Evolutionary conservation across 2,329 filamentous ascomycete species (phyloP), one percentile per base, ranked within the genome.

Genomic region (Aspergillus fischeri): DNA sequence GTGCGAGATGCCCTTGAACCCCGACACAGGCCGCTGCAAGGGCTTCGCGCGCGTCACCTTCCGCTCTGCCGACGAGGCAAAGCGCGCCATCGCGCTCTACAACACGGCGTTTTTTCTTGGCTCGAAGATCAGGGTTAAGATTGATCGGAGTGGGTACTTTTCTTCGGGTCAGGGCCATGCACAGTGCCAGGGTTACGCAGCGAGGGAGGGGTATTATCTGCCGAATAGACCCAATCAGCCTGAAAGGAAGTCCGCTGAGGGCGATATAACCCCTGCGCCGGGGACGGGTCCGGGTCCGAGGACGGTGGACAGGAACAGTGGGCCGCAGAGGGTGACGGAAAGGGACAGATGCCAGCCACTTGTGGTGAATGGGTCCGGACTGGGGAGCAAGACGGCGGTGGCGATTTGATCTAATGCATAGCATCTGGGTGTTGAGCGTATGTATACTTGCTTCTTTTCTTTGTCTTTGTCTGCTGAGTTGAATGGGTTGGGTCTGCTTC

Each of bases 41-140:
- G 60, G 63, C 17, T 67, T 67, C 44, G 67, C 69, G 1, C 70
- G 65, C 7, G 67, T 70, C 4, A 71, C 68, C 2, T 71, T 76
- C 58, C 65, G 59, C 41, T 69, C 60, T 9, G 59, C 63, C 11
- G 73, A 76, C 0, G 72, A 75, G 35, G 74, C 74, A 4, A 70
- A 69, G 53, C 65, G 65, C n/a, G 71, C 70, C 11, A 65, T 73
- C 21, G 57, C 58, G 1, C 63, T 68, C 51, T 70, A 72, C 53
- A 71, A 76, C 57, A 73, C 72, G 32, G 58, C 67, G 17, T 57
- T 60, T 4, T 72, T 76, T 52, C 67, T 68, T 55, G 72, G 70
- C 1, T 63, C 65, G 1, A 69, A 61, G 9, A 73, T 77, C 32
- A 62, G 68, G 29, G 70, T 76, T 6, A 65, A 67, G 51, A 58